Conservation (phyloP, 2,329 filamentous ascomycete genomes). For the Fusarium redolens region DNA sequence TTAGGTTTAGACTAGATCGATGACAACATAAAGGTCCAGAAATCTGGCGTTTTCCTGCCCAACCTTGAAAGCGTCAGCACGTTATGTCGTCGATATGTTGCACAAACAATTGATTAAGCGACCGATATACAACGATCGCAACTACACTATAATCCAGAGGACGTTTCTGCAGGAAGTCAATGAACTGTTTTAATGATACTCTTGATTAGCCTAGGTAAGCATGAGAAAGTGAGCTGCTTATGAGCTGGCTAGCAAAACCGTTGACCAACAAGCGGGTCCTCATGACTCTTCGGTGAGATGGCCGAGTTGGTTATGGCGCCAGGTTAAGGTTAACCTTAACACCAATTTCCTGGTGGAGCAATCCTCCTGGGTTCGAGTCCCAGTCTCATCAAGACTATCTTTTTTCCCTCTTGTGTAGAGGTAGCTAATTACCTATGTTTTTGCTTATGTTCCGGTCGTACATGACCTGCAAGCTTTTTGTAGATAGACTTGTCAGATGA, state of each 20-base stretch:
- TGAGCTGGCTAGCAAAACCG: fast-evolving
- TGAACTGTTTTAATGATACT: not conserved
- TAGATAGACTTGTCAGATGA: not conserved
- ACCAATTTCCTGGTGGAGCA: conserved; percentile 43
- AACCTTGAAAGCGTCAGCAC: not conserved
- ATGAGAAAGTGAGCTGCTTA: not conserved
- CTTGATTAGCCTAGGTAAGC: not conserved
- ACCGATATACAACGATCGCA: not conserved
- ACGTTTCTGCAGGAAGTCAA: not conserved
- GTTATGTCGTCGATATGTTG: not conserved
- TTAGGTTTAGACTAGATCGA: not conserved
- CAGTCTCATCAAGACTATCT: conserved; percentile 35
- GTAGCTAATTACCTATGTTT: not conserved
- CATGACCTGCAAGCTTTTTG: not conserved
- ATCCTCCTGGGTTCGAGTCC: conserved; percentile 45
- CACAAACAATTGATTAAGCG: not conserved
- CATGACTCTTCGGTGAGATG: conserved; percentile 33
- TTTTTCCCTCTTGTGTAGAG: not conserved
- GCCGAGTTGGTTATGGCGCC: conserved; percentile 43
- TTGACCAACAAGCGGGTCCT: not conserved
- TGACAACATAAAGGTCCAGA: not conserved
- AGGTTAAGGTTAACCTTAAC: conserved; percentile 39
- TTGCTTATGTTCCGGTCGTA: not conserved
- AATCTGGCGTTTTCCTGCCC: not conserved
- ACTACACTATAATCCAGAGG: not conserved